Base-by-base conservation (phyloP, 805 yeast genomes). In the Zygosaccharomyces gambellarensis region DNA sequence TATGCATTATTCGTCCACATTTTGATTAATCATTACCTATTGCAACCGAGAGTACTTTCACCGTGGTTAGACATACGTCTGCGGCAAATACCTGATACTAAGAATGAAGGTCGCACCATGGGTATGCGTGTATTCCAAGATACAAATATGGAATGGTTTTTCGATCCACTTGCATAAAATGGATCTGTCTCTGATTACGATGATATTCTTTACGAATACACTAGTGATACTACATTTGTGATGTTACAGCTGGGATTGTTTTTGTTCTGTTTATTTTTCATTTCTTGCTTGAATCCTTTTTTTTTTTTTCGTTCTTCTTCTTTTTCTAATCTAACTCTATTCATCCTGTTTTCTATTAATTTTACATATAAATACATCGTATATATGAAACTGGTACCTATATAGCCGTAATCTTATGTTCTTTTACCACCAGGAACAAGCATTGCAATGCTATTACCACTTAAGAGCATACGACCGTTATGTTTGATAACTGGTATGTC, bases 371-470 rank as follows among this genome's bases (percentile, higher is more conserved):
- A 17, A 7, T 23, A 40, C 28, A 39, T 22, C 9, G 9, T 8
- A 25, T 25, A 25, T 25, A 25, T 25, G 9, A 1, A 6, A 25
- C 28, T 25, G 28, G 9, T 25, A 25, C 28, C 3, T 25, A 25
- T 25, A 25, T 25, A 8, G 28, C 9, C 6, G 9, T 25, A 25
- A 25, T 25, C 9, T 17, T 10, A 38, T 22, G 36, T 30, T 28
- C 40, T 44, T 38, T 70, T 72, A 14, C 77, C 80, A 40, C 80
- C 79, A 27, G 82, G 83, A 4, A 78, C 75, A 25, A 83, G 71
- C 90, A 86, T 83, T 17, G 88, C 81, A 43, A 86, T 78, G 55
- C 79, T 82, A 52, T 83, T 81, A 7, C 90, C 90, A 64, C 84
- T 85, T 57, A 86, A 71, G 39, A 86, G 71, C 78, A 86, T 81